Base-by-base conservation (phyloP, 2,329 filamentous ascomycete species). In the Neofusicoccum umdonicola region DNA sequence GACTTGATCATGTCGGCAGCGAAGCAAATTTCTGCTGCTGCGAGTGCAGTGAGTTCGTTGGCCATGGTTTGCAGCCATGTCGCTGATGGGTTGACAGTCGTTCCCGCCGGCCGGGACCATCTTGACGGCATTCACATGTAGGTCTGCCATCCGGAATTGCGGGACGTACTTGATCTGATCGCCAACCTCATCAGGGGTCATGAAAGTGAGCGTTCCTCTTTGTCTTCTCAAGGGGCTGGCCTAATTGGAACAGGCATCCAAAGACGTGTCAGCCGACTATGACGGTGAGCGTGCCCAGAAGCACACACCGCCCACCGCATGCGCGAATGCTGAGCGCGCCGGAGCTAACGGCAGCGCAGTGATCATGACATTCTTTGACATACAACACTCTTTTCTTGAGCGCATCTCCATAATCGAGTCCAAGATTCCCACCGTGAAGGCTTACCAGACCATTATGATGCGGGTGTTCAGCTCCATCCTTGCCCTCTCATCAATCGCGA, bases 341-440 rank as follows among this genome's bases (percentile, higher is more conserved):
- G 7, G 35, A 27, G 27, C 47, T 51, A 27, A 51, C 27, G 13
- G 15, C 47, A 4, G 7, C 27, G n/a, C n/a, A 51, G 51, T 75
- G 2, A 70, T 80, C 0, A 69, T 75, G n/a, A 71, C 71, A 3
- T 80, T 80, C 60, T 80, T 80, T 57, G 71, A 76, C 1, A 72
- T 75, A 9, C 78, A 79, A 69, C 74, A 74, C 54, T 74, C 74
- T 5, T 78, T 80, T 27, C 68, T 79, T 3, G 67, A 72, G 31
- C 71, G 77, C 1, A 71, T 79, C 1, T 70, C 72, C 0, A 72
- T 79, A 7, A 45, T 79, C 0, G 73, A 79, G 65, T 69, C 67
- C 0, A 68, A 74, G n/a, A 66, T 77, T 1, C 74, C 76, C 0
- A 67, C 70, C 8, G 50, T 69, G 35, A 71, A 68, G 17, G 71